These are phyloP conservation scores for Persicaria tinctoria DNA, from an alignment of 148 eudicot species.

Conservation along the genomic window DNA sequence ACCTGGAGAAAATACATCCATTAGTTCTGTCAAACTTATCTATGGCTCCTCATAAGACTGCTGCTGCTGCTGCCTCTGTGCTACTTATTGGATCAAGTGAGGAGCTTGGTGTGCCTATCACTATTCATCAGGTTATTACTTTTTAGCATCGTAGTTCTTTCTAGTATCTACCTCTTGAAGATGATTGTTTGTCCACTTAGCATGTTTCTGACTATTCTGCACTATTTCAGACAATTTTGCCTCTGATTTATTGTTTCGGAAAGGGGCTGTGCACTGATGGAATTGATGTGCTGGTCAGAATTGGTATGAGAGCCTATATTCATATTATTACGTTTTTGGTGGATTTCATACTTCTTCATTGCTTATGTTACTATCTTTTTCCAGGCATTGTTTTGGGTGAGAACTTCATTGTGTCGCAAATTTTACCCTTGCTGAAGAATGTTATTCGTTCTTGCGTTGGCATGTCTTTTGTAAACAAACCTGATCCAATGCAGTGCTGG, in stretches of 20 bases:
- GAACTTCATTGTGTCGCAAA: slow-evolving; percentile 56
- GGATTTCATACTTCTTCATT: background rate
- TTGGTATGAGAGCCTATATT: slow-evolving; percentile 49
- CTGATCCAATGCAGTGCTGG: slow-evolving; percentile 91
- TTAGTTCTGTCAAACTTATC: slow-evolving; percentile 66
- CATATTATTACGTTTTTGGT: background rate
- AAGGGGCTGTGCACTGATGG: slow-evolving; percentile 87
- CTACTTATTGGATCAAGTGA: slow-evolving; percentile 92
- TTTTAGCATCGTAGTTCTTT: background rate
- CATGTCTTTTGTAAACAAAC: slow-evolving; percentile 47
- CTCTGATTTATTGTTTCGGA: slow-evolving; percentile 82
- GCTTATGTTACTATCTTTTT: background rate
- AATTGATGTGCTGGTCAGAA: slow-evolving; percentile 80
- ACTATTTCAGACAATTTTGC: slow-evolving; percentile 75
- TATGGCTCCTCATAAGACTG: slow-evolving; percentile 63
- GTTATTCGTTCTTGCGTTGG: slow-evolving; percentile 59
- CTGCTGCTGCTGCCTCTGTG: slow-evolving; percentile 87
- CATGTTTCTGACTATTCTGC: slow-evolving; percentile 18
- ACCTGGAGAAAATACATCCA: slow-evolving; percentile 72
- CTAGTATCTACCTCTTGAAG: background rate
- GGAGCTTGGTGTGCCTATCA: slow-evolving; percentile 88
- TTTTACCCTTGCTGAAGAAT: slow-evolving; percentile 62
- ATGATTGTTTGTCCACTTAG: slow-evolving; percentile 2
- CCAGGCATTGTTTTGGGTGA: slow-evolving; percentile 69
- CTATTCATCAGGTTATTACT: slow-evolving; percentile 70